A percentile compares a stretch with the other conserved stretches of the same genome.
Conservation (phyloP, 768 basidiomycete species). For the Psilocybe cubensis region DNA sequence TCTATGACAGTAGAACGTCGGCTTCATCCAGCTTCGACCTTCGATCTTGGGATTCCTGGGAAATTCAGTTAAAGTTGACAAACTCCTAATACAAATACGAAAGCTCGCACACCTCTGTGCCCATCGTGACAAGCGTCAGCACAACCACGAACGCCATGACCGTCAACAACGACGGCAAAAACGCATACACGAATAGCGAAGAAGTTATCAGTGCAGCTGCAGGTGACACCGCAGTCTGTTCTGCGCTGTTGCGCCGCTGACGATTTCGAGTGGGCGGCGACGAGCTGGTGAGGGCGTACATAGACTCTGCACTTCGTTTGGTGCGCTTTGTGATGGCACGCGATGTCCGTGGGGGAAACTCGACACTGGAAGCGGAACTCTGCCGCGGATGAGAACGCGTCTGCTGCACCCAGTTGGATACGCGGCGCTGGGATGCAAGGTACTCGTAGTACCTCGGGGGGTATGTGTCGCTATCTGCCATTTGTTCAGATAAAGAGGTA, state of each 20-base stretch:
- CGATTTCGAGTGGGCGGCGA: neutral
- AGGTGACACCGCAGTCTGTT: slow-evolving; percentile 3
- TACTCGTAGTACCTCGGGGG: slow-evolving; percentile 12
- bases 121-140: slow-evolving; percentile 11
- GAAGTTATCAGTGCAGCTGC: slow-evolving; percentile 16
- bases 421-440: slow-evolving; percentile 14
- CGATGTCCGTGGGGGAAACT: no score
- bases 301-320: neutral
- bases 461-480: slow-evolving; percentile 4
- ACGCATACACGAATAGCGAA: slow-evolving; percentile 10
- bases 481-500: neutral
- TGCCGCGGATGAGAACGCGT: neutral
- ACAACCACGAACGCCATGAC: slow-evolving; percentile 13
- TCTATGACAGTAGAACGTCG: no score
- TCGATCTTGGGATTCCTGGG: neutral
- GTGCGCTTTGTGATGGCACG: neutral
- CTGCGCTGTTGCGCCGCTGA: neutral
- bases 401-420: slow-evolving; percentile 16
- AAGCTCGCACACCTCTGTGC: neutral
- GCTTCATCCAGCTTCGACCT: no score
- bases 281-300: neutral
- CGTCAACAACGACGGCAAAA: slow-evolving; percentile 16
- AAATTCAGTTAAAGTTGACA: neutral
- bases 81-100: no score
- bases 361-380: no score